A percentile compares a stretch with the other conserved stretches of the same genome.
Conservation (phyloP, 169 alveolate species). For the Plasmodium fragile region DNA sequence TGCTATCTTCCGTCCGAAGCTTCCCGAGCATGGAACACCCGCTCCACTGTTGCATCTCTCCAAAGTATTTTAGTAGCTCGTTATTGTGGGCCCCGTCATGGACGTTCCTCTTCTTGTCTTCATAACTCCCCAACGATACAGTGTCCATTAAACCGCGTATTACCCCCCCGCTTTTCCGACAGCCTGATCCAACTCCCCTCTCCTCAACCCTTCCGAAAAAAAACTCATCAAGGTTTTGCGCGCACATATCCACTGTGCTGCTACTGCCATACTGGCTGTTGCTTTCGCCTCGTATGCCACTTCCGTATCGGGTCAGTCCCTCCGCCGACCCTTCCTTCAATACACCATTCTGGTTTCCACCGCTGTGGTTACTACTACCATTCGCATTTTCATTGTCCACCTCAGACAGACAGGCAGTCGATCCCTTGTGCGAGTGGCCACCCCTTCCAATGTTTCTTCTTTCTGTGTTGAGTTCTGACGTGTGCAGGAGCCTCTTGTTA, state of each 20-base stretch:
- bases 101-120: neutral
- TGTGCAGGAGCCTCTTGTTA: neutral
- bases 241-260: neutral
- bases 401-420: neutral
- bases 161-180: neutral
- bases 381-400: neutral
- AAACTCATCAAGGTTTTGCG: neutral
- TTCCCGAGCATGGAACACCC: neutral
- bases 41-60: neutral
- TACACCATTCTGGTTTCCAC: neutral
- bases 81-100: neutral
- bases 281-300: neutral
- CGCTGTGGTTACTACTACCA: neutral
- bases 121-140: neutral
- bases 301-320: conserved; percentile 1
- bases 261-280: conserved; percentile 4
- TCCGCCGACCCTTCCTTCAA: neutral
- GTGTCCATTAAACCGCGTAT: neutral
- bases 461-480: neutral
- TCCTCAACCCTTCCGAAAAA: neutral
- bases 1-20: neutral
- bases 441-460: neutral
- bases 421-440: neutral
- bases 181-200: neutral
- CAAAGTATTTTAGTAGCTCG: neutral